Percentiles rank a stretch among this genome's conserved stretches.
Conservation (phyloP, 805 yeast species). For the Jamesozyma rosinii region DNA sequence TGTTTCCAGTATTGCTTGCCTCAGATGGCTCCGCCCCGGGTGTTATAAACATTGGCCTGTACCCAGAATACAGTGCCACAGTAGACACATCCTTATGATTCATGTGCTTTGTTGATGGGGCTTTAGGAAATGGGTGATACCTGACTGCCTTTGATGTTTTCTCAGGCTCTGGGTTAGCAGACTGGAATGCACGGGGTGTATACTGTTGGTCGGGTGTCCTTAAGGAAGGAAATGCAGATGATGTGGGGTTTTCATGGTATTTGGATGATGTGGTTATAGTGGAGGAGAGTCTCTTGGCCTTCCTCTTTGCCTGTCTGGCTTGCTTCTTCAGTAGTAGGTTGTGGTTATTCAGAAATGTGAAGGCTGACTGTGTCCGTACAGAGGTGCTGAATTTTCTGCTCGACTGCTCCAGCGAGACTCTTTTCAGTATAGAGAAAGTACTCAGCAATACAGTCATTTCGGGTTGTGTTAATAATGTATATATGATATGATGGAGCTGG, state of each 20-base stretch:
- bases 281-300: slow-evolving; percentile 3
- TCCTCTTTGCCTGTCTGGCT: slow-evolving; percentile 2
- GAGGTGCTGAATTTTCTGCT: neutral
- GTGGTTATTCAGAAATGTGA: slow-evolving; percentile 19
- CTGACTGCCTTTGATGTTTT: slow-evolving; percentile 9
- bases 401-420: neutral
- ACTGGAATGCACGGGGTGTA: neutral
- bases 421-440: neutral
- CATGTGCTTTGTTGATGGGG: slow-evolving; percentile 21
- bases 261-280: slow-evolving; percentile 4
- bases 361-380: slow-evolving; percentile 17
- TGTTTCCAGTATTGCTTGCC: neutral
- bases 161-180: neutral
- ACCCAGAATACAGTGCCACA: slow-evolving; percentile 24
- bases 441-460: neutral
- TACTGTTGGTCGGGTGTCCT: neutral
- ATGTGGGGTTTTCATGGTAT: slow-evolving; percentile 1
- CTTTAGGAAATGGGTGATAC: slow-evolving; percentile 26
- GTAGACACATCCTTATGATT: slow-evolving; percentile 19
- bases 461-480: neutral
- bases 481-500: neutral
- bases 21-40: slow-evolving; percentile 4
- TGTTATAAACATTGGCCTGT: slow-evolving; percentile 24
- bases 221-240: neutral
- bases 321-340: slow-evolving; percentile 10